Base-by-base conservation (phyloP, 2,329 filamentous ascomycete genomes). In the Pestalotiopsis sp. region DNA sequence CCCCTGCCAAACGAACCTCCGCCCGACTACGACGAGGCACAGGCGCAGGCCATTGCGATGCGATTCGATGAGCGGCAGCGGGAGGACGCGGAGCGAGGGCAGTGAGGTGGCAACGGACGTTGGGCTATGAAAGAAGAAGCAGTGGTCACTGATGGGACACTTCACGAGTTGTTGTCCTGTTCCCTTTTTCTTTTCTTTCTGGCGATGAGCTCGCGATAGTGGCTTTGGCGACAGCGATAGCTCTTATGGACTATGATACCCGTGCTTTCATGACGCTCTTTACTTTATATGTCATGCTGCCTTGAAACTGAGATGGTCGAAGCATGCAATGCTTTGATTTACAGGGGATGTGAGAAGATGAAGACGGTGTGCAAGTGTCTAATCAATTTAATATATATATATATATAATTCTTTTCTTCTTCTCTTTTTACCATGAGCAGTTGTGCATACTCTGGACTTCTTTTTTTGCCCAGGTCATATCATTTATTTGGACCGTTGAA, bases 11-110 rank as follows among this genome's bases (percentile, higher is more conserved):
- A 90, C 81, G 95, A 96, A 77, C 94, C 95, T 4, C 95, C 95
- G 62, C 95, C 95, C 64, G 93, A 90, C 45, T 98, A 98, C 77
- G 94, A 98, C 76, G 94, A 97, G 79, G 93, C 93, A 36, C 95
- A 98, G 80, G 90, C 87, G n/a, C 89, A 91, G 74, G 88, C 88
- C 36, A 79, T 91, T 36, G 85, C 82, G 70, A 87, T 84, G 77
- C 83, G 82, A 65, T 81, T 91, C 25, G 89, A 94, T 77, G 89
- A 93, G 73, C 92, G 92, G 70, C 86, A 95, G 72, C 91, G 91
- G 61, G 88, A 92, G 70, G 93, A 93, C 73, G 85, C 93, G 58
- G 92, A 95, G 76, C 38, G 61, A 49, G 85, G 87, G 71, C 85
- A 87, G 73, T 82, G 73, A 79, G 12, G 45, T 23, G 13, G 58